These are phyloP conservation scores for Paramecium octaurelia DNA, from an alignment of 73 alveolate genomes.

Conservation along the genomic window DNA sequence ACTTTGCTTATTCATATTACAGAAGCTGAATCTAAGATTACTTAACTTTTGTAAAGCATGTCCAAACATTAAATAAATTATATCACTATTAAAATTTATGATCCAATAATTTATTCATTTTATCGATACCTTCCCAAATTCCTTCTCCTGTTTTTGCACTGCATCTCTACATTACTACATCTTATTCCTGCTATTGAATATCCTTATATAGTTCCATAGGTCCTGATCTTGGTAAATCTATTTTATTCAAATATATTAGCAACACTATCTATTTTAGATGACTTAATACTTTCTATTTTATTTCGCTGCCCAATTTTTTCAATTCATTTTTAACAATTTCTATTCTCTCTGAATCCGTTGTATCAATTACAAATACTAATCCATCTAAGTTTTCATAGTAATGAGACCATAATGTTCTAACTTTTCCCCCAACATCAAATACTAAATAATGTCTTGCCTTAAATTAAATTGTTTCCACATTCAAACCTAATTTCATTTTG, in stretches of 20 bases:
- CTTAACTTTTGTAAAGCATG: neutral
- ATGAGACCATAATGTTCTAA: constrained; percentile 83
- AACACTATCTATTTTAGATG: neutral
- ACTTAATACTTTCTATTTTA: neutral
- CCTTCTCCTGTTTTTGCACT: constrained; percentile 77
- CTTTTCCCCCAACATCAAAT: constrained; percentile 88
- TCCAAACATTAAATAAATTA: neutral
- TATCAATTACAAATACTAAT: constrained; percentile 89
- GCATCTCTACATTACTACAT: constrained; percentile 61
- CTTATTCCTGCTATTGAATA: neutral
- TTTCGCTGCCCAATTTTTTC: neutral
- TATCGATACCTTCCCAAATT: constrained; percentile 72
- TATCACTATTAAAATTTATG: constrained; percentile 16
- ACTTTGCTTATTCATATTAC: neutral
- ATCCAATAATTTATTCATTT: constrained; percentile 22
- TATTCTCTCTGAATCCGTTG: constrained; percentile 70
- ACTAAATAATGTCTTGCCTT: constrained; percentile 71
- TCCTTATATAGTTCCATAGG: neutral
- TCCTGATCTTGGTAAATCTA: neutral
- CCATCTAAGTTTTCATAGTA: constrained; percentile 88
- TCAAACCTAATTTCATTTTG: neutral
- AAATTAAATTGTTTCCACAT: constrained; percentile 4
- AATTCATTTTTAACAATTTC: neutral
- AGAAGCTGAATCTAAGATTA: neutral
- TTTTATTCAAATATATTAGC: neutral